Percentiles rank a stretch among this genome's conserved stretches.
phyloP scores from a whole-genome alignment of 2,329 filamentous ascomycete species.

The Paraphoma sp. region DNA sequence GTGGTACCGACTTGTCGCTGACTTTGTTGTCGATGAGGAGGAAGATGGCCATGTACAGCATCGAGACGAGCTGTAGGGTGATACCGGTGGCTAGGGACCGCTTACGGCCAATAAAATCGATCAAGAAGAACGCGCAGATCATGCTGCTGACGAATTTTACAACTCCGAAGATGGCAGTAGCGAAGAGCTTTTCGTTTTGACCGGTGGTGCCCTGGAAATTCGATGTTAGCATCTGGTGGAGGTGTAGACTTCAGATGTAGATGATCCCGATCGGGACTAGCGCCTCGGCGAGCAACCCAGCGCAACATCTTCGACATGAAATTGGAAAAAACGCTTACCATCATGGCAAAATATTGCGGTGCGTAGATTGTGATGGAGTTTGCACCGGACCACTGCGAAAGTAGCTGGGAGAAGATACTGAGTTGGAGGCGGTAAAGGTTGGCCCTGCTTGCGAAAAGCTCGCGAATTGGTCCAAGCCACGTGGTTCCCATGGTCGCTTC shows the following conservation, averaged over 20 bases:
- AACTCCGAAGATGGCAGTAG: slow-evolving; percentile 78
- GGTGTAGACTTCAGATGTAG: too few relatives aligned
- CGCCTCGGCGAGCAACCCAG: too few relatives aligned
- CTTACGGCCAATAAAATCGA: slow-evolving; percentile 80
- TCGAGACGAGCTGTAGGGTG: slow-evolving; percentile 55
- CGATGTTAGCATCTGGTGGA: too few relatives aligned
- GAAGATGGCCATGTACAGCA: slow-evolving; percentile 63
- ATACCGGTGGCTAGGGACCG: slow-evolving; percentile 58
- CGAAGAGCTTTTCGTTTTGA: slow-evolving; percentile 71
- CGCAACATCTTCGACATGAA: too few relatives aligned
- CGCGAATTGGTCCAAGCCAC: slow-evolving; percentile 70
- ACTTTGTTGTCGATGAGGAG: slow-evolving; percentile 66
- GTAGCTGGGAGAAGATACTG: slow-evolving; percentile 70
- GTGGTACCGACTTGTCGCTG: slow-evolving; percentile 55
- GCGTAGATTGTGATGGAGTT: slow-evolving; percentile 80
- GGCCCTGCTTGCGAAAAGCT: slow-evolving; percentile 70
- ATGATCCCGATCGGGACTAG: too few relatives aligned
- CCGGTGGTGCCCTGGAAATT: slow-evolving; percentile 64
- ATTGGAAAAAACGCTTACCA: background rate
- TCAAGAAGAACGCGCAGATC: slow-evolving; percentile 76
- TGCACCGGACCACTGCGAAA: slow-evolving; percentile 77
- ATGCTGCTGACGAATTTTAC: slow-evolving; percentile 73
- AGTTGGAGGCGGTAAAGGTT: slow-evolving; percentile 79
- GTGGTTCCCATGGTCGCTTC: slow-evolving; percentile 72
- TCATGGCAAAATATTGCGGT: slow-evolving; percentile 68